A percentile compares a stretch with the other conserved stretches of the same genome.
phyloP scores from a whole-genome alignment of 2,329 filamentous ascomycete genomes.

The Aureobasidium mangrovei region DNA sequence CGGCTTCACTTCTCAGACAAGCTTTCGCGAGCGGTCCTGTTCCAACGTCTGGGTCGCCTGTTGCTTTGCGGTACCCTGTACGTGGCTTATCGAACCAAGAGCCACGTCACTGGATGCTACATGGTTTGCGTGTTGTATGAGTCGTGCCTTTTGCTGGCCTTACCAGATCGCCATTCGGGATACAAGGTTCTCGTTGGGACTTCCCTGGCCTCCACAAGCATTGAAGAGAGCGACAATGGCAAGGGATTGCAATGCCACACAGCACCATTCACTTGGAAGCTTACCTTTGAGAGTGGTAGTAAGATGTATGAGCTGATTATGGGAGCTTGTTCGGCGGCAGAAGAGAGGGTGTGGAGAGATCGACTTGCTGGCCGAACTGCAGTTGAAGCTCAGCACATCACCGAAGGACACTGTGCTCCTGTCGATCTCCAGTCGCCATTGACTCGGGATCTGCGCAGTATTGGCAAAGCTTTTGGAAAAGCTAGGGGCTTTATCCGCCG shows the following conservation, averaged over 20 bases:
- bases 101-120: constrained; percentile 65
- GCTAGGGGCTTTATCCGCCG: constrained; percentile 56
- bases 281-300: constrained; percentile 70
- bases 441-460: constrained; percentile 59
- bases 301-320: constrained; percentile 77
- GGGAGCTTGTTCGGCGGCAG: constrained; percentile 72
- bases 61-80: constrained; percentile 75
- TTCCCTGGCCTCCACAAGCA: constrained; percentile 52
- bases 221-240: constrained; percentile 68
- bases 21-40: constrained; percentile 36
- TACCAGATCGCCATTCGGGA: constrained; percentile 52
- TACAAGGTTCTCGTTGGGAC: constrained; percentile 72
- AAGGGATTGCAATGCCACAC: constrained; percentile 72
- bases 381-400: constrained; percentile 42
- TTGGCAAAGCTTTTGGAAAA: constrained; percentile 68
- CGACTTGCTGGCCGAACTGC: constrained; percentile 50
- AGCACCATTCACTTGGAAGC: constrained; percentile 82
- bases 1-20: constrained; percentile 65
- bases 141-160: constrained; percentile 68
- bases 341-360: constrained; percentile 71
- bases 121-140: constrained; percentile 80
- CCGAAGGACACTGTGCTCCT: constrained; percentile 39
- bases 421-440: constrained; percentile 54
- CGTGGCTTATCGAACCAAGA: constrained; percentile 67
- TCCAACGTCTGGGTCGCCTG: constrained; percentile 72